These are phyloP conservation scores for Colletotrichum sp. DNA, from an alignment of 2,329 filamentous ascomycete species.

Conservation along the genomic window DNA sequence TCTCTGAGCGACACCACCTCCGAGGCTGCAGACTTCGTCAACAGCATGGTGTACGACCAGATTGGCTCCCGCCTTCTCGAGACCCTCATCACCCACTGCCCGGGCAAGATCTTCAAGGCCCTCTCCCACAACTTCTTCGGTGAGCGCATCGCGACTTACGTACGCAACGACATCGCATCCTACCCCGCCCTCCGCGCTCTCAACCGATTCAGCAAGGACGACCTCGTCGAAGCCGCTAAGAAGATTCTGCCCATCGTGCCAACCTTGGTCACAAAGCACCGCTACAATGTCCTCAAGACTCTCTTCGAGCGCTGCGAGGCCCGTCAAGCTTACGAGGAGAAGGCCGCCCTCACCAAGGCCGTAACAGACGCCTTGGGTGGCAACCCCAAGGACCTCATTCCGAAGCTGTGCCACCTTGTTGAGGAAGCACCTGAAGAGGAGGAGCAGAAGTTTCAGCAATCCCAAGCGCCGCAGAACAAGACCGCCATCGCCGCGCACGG, in stretches of 20 bases:
- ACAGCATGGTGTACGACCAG: slow-evolving; percentile 85
- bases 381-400: slow-evolving; percentile 52
- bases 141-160: slow-evolving; percentile 77
- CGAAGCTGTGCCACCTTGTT: slow-evolving; percentile 53
- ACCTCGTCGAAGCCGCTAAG: slow-evolving; percentile 75
- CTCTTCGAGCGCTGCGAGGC: slow-evolving; percentile 83
- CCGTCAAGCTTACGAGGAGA: slow-evolving; percentile 63
- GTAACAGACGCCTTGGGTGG: slow-evolving; percentile 53
- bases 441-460: slow-evolving; percentile 35
- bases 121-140: slow-evolving; percentile 83
- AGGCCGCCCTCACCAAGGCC: slow-evolving; percentile 51
- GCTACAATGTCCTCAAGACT: slow-evolving; percentile 80
- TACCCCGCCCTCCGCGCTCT: slow-evolving; percentile 87
- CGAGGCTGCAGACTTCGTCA: slow-evolving; percentile 78
- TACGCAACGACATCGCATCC: slow-evolving; percentile 88
- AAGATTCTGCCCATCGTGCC: slow-evolving; percentile 76
- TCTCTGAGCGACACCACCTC: slow-evolving; percentile 76
- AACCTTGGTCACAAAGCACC: slow-evolving; percentile 74
- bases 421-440: slow-evolving; percentile 32
- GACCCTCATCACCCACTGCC: slow-evolving; percentile 79
- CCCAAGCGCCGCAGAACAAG: slow-evolving; percentile 58
- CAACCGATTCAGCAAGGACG: slow-evolving; percentile 84
- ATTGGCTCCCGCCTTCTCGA: slow-evolving; percentile 92
- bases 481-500: slow-evolving; percentile 69
- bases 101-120: slow-evolving; percentile 89